phyloP scores from a whole-genome alignment of 2,329 filamentous ascomycete genomes.

The Apiospora koreana region DNA sequence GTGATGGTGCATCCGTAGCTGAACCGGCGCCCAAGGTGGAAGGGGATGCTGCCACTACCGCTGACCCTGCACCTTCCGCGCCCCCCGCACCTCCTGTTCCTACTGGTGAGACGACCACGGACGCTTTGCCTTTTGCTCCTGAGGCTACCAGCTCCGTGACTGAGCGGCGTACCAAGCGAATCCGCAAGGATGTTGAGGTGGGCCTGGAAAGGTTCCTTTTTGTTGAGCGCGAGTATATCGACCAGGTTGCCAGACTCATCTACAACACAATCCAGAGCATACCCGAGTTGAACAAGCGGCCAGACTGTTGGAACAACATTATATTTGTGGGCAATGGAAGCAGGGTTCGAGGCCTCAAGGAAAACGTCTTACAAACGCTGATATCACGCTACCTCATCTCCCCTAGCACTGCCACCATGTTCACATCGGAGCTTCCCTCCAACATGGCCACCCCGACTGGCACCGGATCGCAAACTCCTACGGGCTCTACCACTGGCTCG shows the following conservation, averaged over 20 bases:
- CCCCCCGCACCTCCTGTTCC: conserved; percentile 11
- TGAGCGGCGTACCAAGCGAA: conserved; percentile 53
- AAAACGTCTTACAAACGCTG: conserved; percentile 81
- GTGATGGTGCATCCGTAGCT: conserved; percentile 19
- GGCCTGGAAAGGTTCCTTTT: conserved; percentile 75
- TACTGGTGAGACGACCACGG: conserved; percentile 20
- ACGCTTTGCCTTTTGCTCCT: conserved; percentile 31
- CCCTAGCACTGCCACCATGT: conserved; percentile 90
- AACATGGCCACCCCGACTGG: conserved; percentile 89
- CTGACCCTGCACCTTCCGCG: background rate
- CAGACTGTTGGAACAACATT: conserved; percentile 87
- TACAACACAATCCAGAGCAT: conserved; percentile 82
- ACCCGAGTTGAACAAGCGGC: conserved; percentile 80
- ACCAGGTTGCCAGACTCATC: conserved; percentile 80
- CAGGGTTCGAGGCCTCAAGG: conserved; percentile 75
- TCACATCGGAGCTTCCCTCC: conserved; percentile 93
- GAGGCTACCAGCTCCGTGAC: conserved; percentile 28
- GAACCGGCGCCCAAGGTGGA: conserved; percentile 21
- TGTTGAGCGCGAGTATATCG: conserved; percentile 70
- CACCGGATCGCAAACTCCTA: conserved; percentile 89
- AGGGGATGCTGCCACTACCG: conserved; percentile 22
- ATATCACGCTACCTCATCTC: conserved; percentile 85
- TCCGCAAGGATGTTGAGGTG: conserved; percentile 71
- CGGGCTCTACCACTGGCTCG: conserved; percentile 59
- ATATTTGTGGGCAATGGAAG: conserved; percentile 90